Percentiles rank a stretch among this genome's conserved stretches.
Conservation (phyloP, 768 basidiomycete genomes). For the Mycena pura region DNA sequence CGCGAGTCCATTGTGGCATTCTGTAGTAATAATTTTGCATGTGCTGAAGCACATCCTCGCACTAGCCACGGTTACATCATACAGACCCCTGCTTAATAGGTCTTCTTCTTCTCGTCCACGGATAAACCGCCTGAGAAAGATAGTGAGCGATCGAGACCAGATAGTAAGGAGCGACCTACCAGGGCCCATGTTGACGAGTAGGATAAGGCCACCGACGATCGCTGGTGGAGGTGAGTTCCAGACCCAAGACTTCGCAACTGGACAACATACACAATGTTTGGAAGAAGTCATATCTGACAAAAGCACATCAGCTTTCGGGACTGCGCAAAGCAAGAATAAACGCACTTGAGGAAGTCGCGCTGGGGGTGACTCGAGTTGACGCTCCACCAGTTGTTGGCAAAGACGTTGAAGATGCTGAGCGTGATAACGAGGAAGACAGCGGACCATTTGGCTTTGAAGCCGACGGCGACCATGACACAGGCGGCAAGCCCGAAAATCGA, state of each 20-base stretch:
- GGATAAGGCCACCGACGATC: constrained; percentile 96
- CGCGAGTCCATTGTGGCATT: too few relatives aligned
- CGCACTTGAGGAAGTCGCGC: constrained; percentile 96
- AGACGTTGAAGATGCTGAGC: constrained; percentile 94
- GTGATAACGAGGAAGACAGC: constrained; percentile 94
- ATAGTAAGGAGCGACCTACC: constrained; percentile 63
- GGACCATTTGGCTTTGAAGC: constrained; percentile 99
- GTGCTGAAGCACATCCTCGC: too few relatives aligned
- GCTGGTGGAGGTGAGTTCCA: constrained; percentile 44
- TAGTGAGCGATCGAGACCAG: neutral
- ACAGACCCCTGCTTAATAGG: constrained; percentile 53
- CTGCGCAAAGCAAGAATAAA: constrained; percentile 18
- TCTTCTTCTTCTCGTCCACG: constrained; percentile 99
- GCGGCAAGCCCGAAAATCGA: constrained; percentile 90
- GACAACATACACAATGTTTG: constrained; percentile 79
- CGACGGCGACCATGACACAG: constrained; percentile 95
- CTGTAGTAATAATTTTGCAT: too few relatives aligned
- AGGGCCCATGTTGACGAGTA: constrained; percentile 98
- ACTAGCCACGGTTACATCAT: constrained; percentile 6
- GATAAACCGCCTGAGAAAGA: constrained; percentile 78
- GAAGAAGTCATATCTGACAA: constrained; percentile 94
- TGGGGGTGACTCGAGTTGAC: constrained; percentile 92
- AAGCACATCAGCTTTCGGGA: constrained; percentile 30
- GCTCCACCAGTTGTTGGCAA: constrained; percentile 99
- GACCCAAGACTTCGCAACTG: neutral